Evolutionary conservation across 1,139 yeast species (phyloP).

Genomic region (Martiniozyma asiatica): DNA sequence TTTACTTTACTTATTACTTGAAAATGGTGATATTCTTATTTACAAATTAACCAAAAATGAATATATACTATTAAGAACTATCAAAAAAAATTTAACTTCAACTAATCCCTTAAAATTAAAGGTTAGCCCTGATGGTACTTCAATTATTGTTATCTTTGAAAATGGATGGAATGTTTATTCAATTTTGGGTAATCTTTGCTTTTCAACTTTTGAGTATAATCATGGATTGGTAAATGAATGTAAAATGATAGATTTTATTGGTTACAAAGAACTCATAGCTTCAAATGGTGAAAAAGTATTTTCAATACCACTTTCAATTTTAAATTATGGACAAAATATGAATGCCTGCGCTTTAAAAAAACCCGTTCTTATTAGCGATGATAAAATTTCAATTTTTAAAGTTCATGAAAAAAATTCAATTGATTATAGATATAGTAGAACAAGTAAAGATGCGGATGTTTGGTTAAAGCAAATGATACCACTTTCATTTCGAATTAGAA

Average conservation of each 20-base stretch:
- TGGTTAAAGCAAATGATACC: conserved; percentile 23
- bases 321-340: conserved; percentile 17
- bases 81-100: conserved; percentile 19
- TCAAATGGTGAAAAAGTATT: conserved; percentile 13
- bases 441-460: conserved; percentile 20
- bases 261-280: conserved; percentile 13
- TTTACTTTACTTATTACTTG: conserved; percentile 19
- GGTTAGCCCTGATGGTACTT: conserved; percentile 20
- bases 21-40: conserved; percentile 21
- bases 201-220: conserved; percentile 26
- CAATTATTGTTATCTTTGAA: conserved; percentile 17
- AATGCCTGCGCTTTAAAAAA: conserved; percentile 19
- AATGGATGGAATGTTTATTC: conserved; percentile 28
- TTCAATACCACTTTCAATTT: conserved; percentile 13
- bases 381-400: conserved; percentile 19
- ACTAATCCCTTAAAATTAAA: conserved; percentile 13
- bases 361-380: conserved; percentile 20
- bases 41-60: conserved; percentile 15
- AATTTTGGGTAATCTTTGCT: conserved; percentile 25
- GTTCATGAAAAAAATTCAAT: conserved; percentile 22
- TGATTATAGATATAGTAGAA: conserved; percentile 18
- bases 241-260: conserved; percentile 15
- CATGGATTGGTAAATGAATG: conserved; percentile 16
- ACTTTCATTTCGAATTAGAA: conserved; percentile 16
- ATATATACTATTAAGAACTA: conserved; percentile 14